Base-by-base conservation (phyloP, 179 eudicot genomes). In the Beta corolliflora region DNA sequence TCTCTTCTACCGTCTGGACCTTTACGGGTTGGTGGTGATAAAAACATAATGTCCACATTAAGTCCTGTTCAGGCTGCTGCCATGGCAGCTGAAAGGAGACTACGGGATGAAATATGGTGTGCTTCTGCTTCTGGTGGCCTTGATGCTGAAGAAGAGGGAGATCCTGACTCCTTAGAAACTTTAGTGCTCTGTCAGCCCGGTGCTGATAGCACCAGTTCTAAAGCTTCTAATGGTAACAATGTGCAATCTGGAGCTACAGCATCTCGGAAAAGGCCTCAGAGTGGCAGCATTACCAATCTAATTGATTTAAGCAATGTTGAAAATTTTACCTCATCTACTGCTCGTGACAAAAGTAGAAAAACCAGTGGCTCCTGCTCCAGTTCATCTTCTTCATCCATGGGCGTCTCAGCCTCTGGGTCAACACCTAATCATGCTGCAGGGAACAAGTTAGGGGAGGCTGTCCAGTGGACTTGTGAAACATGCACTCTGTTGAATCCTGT, bases 71-170 rank as follows among this genome's bases (percentile, higher is more conserved):
- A 96, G 88, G 99, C 99, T 82, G 99, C 99, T 82, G 99, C 97
- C 71, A 96, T 96, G 99, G 98, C 99, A 78, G 98, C 99, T 19
- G 98, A 94, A 85, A 91, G 99, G 89, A 94, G 99, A 85, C 81
- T 91, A 53, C 93, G 85, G 75, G 99, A 95, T 84, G 93, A 95
- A 54, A 84, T 94, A 48, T 95, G 99, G 99, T 96, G 99, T 90
- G 94, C 89, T 41, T 89, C 95, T n/a, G 87, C 83, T 80, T 87
- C 83, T 59, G 79, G 87, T 29, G 80, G 64, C 23, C 50, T 82
- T 76, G 60, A 36, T 74, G 73, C 75, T n/a, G 94, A 88, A 68
- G 91, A 76, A 77, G 94, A 91, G 77, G 81, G 8, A 36, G 76
- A 59, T 58, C 53, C 82, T 53, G 85, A 86, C 77, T 44, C 70